These are phyloP conservation scores for Pichia cactophila DNA, from an alignment of 1,139 yeast species.

Conservation along the genomic window DNA sequence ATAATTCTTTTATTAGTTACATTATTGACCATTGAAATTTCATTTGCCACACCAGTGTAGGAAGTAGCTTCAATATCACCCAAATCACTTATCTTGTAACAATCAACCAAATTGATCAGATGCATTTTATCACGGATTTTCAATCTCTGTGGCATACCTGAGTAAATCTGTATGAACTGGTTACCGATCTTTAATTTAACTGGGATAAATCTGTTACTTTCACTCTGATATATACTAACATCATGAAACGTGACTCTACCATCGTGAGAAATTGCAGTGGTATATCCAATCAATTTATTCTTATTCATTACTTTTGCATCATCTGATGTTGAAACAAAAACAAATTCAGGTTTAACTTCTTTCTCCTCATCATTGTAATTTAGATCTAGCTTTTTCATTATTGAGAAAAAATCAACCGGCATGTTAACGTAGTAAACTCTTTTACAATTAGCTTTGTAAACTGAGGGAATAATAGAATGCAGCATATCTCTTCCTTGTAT, in stretches of 20 bases:
- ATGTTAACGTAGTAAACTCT: constrained; percentile 56
- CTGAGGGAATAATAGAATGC: constrained; percentile 38
- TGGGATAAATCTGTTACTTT: constrained; percentile 37
- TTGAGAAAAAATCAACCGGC: constrained; percentile 33
- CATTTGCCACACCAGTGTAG: constrained; percentile 43
- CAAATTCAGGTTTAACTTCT: constrained; percentile 14
- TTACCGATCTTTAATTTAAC: constrained; percentile 65
- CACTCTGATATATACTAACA: constrained; percentile 45
- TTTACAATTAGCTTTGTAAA: constrained; percentile 46
- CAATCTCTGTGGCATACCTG: constrained; percentile 31
- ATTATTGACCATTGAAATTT: constrained; percentile 50
- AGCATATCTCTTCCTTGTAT: constrained; percentile 28
- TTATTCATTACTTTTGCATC: constrained; percentile 41
- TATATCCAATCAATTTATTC: constrained; percentile 40
- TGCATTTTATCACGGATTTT: constrained; percentile 30
- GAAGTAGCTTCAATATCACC: constrained; percentile 46
- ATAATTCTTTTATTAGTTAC: constrained; percentile 39
- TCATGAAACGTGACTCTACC: constrained; percentile 55
- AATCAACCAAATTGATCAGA: constrained; percentile 44
- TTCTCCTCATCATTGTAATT: constrained; percentile 6
- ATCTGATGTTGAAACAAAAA: constrained; percentile 30
- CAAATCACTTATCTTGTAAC: constrained; percentile 44
- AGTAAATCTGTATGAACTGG: constrained; percentile 54
- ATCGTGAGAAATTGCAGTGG: constrained; percentile 38
- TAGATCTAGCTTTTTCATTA: constrained; percentile 7